Evolutionary conservation across 768 basidiomycete species (phyloP).

Genomic region (Hortiboletus campestris): DNA sequence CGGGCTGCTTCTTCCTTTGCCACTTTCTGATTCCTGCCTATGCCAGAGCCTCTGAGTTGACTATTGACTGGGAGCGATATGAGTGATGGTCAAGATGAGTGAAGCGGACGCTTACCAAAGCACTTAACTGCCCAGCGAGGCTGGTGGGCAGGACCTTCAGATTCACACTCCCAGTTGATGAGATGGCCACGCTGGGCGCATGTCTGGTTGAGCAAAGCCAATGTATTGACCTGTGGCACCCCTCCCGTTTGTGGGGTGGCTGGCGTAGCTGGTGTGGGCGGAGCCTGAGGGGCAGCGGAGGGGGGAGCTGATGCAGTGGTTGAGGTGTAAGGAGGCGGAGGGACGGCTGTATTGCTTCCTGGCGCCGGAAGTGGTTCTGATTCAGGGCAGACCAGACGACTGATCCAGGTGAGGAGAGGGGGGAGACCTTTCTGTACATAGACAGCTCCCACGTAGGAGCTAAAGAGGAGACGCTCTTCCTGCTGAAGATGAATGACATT

Average conservation of each 20-base stretch:
- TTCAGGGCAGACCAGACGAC: slow-evolving; percentile 51
- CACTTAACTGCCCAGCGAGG: slow-evolving; percentile 60
- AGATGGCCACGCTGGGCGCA: slow-evolving; percentile 44
- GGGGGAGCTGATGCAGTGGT: slow-evolving; percentile 13
- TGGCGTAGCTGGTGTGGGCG: slow-evolving; percentile 16
- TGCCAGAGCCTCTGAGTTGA: slow-evolving; percentile 46
- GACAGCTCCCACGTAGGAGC: slow-evolving; percentile 66
- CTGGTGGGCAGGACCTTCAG: slow-evolving; percentile 50
- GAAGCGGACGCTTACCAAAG: slow-evolving; percentile 39
- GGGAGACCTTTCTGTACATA: slow-evolving; percentile 53
- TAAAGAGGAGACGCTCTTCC: slow-evolving; percentile 57
- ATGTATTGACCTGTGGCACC: slow-evolving; percentile 33
- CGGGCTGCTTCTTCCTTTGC: slow-evolving; percentile 71
- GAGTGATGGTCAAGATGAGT: background rate
- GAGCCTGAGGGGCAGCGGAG: slow-evolving; percentile 19
- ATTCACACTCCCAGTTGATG: slow-evolving; percentile 48
- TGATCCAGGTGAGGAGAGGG: slow-evolving; percentile 56
- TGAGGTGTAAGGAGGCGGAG: slow-evolving; percentile 24
- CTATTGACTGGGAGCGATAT: slow-evolving; percentile 44
- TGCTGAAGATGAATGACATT: slow-evolving; percentile 18
- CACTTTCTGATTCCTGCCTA: slow-evolving; percentile 58
- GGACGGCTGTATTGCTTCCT: slow-evolving; percentile 12
- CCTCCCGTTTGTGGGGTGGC: slow-evolving; percentile 13
- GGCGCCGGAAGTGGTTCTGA: slow-evolving; percentile 24
- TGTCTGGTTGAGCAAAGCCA: slow-evolving; percentile 54